Percentiles rank a stretch among this genome's conserved stretches.
These are phyloP conservation scores for Trichosporon faecale DNA, from an alignment of 1,284 basidiomycete species.

Conservation along the genomic window DNA sequence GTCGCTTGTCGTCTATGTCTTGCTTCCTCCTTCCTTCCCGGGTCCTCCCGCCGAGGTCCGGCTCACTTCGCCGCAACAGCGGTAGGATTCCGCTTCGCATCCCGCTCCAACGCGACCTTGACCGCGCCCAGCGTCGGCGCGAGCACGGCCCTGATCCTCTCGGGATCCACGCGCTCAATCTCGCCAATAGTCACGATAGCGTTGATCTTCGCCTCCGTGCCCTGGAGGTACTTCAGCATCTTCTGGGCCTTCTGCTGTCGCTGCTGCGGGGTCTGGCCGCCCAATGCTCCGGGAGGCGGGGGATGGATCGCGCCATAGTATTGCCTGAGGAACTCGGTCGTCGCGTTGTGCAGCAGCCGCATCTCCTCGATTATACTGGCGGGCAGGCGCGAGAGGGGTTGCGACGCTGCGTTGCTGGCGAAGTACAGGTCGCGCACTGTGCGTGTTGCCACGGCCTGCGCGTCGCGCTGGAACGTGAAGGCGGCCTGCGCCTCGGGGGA, in stretches of 20 bases:
- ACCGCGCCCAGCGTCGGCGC: conserved; percentile 74
- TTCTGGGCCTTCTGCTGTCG: conserved; percentile 72
- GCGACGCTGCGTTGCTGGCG: conserved; percentile 39
- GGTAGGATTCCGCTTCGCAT: background rate
- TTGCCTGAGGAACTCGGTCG: conserved; percentile 92
- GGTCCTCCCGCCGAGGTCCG: no score
- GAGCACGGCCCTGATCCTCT: conserved; percentile 68
- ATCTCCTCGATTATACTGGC: conserved; percentile 73
- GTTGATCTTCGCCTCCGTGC: conserved; percentile 74
- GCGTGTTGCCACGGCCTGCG: conserved; percentile 33
- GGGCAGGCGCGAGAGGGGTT: conserved; percentile 69
- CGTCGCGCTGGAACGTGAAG: conserved; percentile 38
- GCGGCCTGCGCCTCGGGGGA: conserved; percentile 24
- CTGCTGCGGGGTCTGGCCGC: conserved; percentile 24
- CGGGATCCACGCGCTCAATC: conserved; percentile 62
- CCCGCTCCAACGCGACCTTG: conserved; percentile 61
- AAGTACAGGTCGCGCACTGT: conserved; percentile 42
- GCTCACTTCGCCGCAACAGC: background rate
- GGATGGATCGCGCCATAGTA: conserved; percentile 91
- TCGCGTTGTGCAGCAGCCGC: conserved; percentile 82
- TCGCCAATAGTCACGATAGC: conserved; percentile 67
- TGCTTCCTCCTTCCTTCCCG: background rate
- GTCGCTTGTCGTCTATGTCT: background rate
- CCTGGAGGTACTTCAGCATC: conserved; percentile 76
- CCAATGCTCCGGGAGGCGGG: conserved; percentile 59